phyloP scores from a whole-genome alignment of 306 rosid species.

The Malus orientalis region DNA sequence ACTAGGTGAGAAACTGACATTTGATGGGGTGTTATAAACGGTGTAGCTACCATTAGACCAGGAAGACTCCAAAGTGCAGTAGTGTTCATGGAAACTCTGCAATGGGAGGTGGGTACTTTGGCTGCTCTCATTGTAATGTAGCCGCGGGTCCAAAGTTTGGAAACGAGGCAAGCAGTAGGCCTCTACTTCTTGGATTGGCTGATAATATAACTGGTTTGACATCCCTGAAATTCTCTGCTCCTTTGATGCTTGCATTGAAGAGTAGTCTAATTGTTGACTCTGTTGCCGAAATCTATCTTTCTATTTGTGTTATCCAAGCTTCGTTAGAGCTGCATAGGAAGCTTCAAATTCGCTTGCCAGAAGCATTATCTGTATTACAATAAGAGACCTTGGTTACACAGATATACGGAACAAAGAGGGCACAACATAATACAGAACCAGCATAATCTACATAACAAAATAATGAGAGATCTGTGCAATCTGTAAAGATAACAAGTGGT shows the following conservation, averaged over 20 bases:
- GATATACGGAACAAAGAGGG: conserved; percentile 2
- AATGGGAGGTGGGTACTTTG: conserved; percentile 27
- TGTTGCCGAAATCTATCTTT: neutral
- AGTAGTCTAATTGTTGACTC: conserved; percentile 1
- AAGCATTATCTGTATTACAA: conserved; percentile 4
- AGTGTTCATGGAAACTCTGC: conserved; percentile 34
- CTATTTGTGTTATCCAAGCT: conserved; percentile 6
- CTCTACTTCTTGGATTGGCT: conserved; percentile 56
- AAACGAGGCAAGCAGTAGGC: conserved; percentile 56
- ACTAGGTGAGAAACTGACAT: conserved; percentile 58
- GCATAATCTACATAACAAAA: conserved; percentile 26
- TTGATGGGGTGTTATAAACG: conserved; percentile 49
- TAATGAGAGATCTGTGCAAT: conserved; percentile 16
- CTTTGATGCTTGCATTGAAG: conserved; percentile 72
- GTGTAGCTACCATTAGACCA: conserved; percentile 33
- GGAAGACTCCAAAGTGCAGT: conserved; percentile 89
- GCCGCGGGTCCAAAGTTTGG: conserved; percentile 38
- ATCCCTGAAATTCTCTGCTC: conserved; percentile 51
- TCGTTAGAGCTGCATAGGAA: conserved; percentile 2
- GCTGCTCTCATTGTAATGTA: conserved; percentile 37
- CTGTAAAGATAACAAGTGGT: neutral
- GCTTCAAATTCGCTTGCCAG: conserved; percentile 8
- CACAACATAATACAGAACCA: neutral
- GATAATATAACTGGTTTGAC: conserved; percentile 48
- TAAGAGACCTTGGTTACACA: conserved; percentile 1